Conservation (phyloP, 768 basidiomycete genomes). For the Baorangia bicolor region DNA sequence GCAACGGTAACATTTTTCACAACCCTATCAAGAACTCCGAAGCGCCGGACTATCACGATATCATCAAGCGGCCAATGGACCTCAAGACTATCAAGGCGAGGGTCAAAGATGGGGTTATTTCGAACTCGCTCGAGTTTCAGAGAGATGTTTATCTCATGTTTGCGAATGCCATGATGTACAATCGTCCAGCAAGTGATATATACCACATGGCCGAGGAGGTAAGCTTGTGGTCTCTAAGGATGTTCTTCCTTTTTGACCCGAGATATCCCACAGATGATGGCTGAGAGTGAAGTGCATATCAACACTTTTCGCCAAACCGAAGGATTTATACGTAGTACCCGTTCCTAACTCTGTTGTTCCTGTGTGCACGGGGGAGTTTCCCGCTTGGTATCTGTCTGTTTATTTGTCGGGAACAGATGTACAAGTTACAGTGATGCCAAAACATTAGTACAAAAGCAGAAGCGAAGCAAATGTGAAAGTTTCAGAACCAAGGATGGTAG, state of each 20-base stretch:
- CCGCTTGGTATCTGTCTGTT: neutral
- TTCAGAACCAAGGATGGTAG: conserved; percentile 83
- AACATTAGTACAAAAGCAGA: neutral
- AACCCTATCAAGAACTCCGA: conserved; percentile 86
- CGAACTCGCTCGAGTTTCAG: conserved; percentile 83
- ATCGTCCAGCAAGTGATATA: conserved; percentile 82
- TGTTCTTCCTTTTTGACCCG: neutral
- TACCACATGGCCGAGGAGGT: conserved; percentile 91
- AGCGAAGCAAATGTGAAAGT: neutral
- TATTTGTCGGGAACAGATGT: conserved; percentile 2
- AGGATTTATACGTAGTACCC: conserved; percentile 53
- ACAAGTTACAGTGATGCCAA: conserved; percentile 1
- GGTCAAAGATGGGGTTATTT: conserved; percentile 80
- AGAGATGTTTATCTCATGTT: conserved; percentile 92
- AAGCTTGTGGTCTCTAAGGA: conserved; percentile 28
- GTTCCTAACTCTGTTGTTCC: conserved; percentile 18
- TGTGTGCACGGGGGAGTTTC: neutral
- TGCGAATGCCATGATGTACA: conserved; percentile 97
- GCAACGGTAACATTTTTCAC: conserved; percentile 87
- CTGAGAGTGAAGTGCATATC: conserved; percentile 66
- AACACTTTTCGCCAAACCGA: conserved; percentile 75
- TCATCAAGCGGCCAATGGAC: conserved; percentile 94
- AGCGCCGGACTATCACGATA: conserved; percentile 88
- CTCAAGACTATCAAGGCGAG: conserved; percentile 88
- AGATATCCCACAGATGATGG: conserved; percentile 59